A percentile compares a stretch with the other conserved stretches of the same genome.
phyloP scores from a whole-genome alignment of 2,329 filamentous ascomycete species.

The Penicillium decumbens region DNA sequence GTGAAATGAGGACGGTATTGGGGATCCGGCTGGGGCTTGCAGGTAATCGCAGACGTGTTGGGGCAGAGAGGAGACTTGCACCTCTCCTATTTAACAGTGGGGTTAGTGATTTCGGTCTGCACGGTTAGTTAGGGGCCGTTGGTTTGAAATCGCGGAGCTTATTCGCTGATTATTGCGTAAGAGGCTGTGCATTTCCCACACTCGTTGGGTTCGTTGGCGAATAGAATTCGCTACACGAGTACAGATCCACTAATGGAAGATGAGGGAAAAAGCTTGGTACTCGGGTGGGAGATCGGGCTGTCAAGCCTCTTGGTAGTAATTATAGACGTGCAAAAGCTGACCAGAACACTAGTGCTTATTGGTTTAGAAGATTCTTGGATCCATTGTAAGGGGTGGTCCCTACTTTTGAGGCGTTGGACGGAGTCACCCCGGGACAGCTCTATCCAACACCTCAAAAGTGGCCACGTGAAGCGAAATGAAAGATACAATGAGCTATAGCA shows the following conservation, averaged over 20 bases:
- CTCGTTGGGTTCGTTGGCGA: not conserved
- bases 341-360: no score
- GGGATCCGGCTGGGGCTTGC: not conserved
- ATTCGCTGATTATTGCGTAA: not conserved
- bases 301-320: not conserved
- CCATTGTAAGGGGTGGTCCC: no score
- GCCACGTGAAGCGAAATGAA: no score
- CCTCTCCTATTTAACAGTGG: not conserved
- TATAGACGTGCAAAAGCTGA: not conserved
- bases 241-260: not conserved
- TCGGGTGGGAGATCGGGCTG: not conserved
- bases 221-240: not conserved
- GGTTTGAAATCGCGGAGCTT: not conserved
- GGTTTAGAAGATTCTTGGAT: no score
- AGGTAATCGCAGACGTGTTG: not conserved
- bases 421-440: no score
- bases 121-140: not conserved
- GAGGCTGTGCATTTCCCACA: not conserved
- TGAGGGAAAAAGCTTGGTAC: not conserved
- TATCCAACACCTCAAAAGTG: no score
- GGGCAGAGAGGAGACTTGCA: not conserved
- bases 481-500: no score
- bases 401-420: no score
- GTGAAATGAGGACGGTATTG: not conserved
- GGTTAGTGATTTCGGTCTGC: not conserved